Conservation (phyloP, 805 yeast genomes). For the Ogataea siamensis region DNA sequence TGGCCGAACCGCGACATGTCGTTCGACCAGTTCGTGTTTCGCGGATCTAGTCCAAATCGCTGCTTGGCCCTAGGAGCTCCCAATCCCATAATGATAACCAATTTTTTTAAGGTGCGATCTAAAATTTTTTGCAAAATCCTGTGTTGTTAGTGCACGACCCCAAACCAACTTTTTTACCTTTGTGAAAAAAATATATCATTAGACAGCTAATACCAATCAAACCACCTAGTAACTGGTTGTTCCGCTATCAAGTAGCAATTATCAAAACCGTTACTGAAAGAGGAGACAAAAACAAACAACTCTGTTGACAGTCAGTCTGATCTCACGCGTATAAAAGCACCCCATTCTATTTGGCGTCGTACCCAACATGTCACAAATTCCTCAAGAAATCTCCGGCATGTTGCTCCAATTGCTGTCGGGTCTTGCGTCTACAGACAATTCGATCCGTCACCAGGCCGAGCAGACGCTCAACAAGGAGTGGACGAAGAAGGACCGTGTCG, state of each 20-base stretch:
- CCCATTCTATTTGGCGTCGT: constrained; percentile 11
- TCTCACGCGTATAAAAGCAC: constrained; percentile 1
- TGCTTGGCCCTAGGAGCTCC: constrained; percentile 80
- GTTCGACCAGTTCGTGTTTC: constrained; percentile 93
- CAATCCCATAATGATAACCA: constrained; percentile 58
- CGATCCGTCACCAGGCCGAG: constrained; percentile 74
- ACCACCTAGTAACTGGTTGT: not conserved
- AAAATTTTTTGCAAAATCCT: constrained; percentile 1
- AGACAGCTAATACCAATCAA: constrained; percentile 1
- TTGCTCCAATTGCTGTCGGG: constrained; percentile 59
- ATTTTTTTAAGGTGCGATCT: constrained; percentile 4
- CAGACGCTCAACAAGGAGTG: constrained; percentile 68
- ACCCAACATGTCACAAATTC: constrained; percentile 43
- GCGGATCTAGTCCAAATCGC: constrained; percentile 86
- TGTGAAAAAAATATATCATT: constrained; percentile 4
- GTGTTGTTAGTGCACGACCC: constrained; percentile 3
- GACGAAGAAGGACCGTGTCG: constrained; percentile 67
- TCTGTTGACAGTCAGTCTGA: not conserved
- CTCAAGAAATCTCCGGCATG: constrained; percentile 57
- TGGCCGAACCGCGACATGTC: constrained; percentile 84
- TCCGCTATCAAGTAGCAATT: not conserved
- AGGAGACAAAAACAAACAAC: no score
- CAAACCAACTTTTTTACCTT: constrained; percentile 5
- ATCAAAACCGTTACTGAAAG: no score
- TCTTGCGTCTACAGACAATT: constrained; percentile 77